phyloP scores from a whole-genome alignment of 768 basidiomycete species.

The Lentinula raphanica region DNA sequence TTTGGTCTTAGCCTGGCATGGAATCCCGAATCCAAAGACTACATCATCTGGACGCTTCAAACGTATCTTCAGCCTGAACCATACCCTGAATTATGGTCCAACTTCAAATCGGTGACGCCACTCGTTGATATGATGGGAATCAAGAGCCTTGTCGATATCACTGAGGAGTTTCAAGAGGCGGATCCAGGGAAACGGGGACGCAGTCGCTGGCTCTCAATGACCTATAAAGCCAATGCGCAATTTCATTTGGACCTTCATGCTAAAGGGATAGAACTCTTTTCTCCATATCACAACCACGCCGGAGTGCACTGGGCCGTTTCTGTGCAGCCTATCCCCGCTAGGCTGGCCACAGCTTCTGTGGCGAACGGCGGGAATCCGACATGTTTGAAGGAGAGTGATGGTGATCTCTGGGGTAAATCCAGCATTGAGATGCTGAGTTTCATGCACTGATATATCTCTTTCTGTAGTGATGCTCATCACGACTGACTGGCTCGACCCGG shows the following conservation, averaged over 20 bases:
- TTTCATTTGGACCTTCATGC: conserved; percentile 12
- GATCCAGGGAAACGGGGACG: conserved; percentile 11
- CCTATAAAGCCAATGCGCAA: conserved; percentile 11
- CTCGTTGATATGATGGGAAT: conserved; percentile 13
- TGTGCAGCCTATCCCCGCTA: conserved; percentile 11
- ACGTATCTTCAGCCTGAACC: conserved; percentile 11
- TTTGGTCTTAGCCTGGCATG: conserved; percentile 12
- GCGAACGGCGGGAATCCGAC: conserved; percentile 14
- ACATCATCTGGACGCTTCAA: conserved; percentile 14
- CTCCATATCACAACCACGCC: conserved; percentile 10
- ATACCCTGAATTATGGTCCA: conserved; percentile 12
- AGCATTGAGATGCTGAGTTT: neutral
- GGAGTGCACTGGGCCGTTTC: conserved; percentile 9
- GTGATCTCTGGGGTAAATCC: conserved; percentile 10
- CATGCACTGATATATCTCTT: neutral
- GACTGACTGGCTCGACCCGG: conserved; percentile 11
- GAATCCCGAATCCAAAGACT: conserved; percentile 9
- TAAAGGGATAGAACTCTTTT: conserved; percentile 12
- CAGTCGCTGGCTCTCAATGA: conserved; percentile 12
- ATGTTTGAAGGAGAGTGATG: conserved; percentile 11
- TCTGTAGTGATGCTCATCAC: conserved; percentile 11
- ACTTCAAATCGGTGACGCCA: conserved; percentile 5
- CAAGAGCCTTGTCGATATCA: conserved; percentile 10
- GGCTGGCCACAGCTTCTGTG: conserved; percentile 4
- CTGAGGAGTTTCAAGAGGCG: conserved; percentile 12